Conservation (phyloP, 305 asterid genomes). For the Fraxinus dipetala region DNA sequence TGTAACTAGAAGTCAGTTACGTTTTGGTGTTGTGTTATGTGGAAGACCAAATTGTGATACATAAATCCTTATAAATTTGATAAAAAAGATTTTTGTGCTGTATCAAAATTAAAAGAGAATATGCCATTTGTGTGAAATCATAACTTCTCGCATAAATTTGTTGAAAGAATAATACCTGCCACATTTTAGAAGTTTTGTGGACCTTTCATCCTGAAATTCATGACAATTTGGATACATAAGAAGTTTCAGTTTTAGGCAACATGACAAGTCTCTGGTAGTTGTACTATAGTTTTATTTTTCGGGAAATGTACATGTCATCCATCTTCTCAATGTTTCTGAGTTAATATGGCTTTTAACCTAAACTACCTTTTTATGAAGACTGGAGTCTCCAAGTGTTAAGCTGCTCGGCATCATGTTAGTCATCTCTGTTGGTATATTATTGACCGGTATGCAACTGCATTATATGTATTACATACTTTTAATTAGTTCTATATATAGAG, state of each 20-base stretch:
- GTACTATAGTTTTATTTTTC: neutral
- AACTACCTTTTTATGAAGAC: constrained; percentile 42
- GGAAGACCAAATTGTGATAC: neutral
- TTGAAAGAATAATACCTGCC: neutral
- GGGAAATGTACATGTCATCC: constrained; percentile 3
- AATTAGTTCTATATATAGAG: neutral
- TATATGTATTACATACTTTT: neutral
- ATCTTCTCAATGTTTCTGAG: neutral
- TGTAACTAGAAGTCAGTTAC: neutral
- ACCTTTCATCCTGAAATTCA: neutral
- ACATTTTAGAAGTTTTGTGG: neutral
- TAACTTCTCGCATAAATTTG: neutral
- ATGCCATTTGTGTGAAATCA: neutral
- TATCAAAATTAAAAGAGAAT: neutral
- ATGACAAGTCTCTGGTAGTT: neutral
- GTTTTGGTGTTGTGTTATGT: neutral
- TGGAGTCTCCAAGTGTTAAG: constrained; percentile 96
- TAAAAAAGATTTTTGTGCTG: neutral
- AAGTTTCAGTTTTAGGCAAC: neutral
- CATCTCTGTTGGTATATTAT: constrained; percentile 77
- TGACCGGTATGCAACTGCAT: constrained; percentile 63
- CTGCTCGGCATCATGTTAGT: constrained; percentile 79
- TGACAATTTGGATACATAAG: neutral
- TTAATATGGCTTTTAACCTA: constrained; percentile 31
- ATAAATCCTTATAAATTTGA: neutral